A percentile compares a stretch with the other conserved stretches of the same genome.
These are phyloP conservation scores for Kwoniella botswanensis DNA, from an alignment of 768 basidiomycete species.

Conservation along the genomic window DNA sequence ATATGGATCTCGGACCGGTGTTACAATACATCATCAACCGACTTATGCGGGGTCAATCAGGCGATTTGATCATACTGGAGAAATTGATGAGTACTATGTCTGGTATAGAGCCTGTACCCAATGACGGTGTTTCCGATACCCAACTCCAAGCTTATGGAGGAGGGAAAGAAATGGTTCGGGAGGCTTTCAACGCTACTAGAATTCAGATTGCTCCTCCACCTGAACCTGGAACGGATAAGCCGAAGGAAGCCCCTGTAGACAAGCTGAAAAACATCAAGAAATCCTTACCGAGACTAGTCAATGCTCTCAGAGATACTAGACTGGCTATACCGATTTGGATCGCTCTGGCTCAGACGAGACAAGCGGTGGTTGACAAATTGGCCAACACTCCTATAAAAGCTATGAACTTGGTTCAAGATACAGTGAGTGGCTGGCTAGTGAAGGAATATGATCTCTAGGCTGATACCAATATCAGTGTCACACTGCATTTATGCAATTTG, in stretches of 20 bases:
- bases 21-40: conserved; percentile 91
- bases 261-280: conserved; percentile 52
- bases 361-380: conserved; percentile 45
- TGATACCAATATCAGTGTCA: conserved; percentile 68
- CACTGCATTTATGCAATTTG: conserved; percentile 86
- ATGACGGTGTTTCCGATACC: conserved; percentile 73
- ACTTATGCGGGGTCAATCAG: conserved; percentile 75
- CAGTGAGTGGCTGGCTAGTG: conserved; percentile 64
- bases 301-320: conserved; percentile 59
- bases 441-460: background rate
- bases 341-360: conserved; percentile 85
- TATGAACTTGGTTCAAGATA: conserved; percentile 83
- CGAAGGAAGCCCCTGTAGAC: conserved; percentile 47
- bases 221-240: conserved; percentile 32
- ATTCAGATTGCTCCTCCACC: conserved; percentile 43
- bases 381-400: conserved; percentile 45
- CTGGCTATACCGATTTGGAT: conserved; percentile 88
- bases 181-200: conserved; percentile 64
- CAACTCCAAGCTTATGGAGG: conserved; percentile 91
- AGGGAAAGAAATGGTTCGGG: conserved; percentile 81
- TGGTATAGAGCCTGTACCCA: conserved; percentile 87
- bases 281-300: conserved; percentile 52
- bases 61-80: conserved; percentile 81
- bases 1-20: conserved; percentile 79
- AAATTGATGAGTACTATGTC: conserved; percentile 96